Base-by-base conservation (phyloP, 768 basidiomycete species). In the Lanmaoa pseudosensibilis region DNA sequence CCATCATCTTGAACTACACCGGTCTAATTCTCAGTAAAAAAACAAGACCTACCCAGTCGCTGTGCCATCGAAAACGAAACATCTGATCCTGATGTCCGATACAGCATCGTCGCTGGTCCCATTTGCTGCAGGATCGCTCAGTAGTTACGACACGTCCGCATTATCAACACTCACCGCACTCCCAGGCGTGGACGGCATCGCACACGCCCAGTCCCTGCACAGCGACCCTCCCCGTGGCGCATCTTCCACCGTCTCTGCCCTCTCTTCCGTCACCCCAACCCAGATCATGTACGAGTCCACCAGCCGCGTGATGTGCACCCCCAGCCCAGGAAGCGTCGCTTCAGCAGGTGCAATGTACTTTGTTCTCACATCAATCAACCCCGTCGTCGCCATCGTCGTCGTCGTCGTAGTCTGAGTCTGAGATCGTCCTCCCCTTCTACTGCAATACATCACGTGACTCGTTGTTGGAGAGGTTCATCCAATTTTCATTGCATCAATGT, bases 231-330 rank as follows among this genome's bases (percentile, higher is more conserved):
- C 73, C 40, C 72, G 68, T 0, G 80, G 73, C n/a, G 83, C 83
- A 52, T 75, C 76, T 50, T 74, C 73, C 36, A 77, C 78, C 56
- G 77, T 75, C 50, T 78, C 80, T 27, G 74, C 72, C 41, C 69
- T 46, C 39, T 73, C 75, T 27, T 82, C 80, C 19, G 83, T 84
- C n/a, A 72, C 75, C 2, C 90, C 90, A 33, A 87, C 75, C 91
- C 91, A 93, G 50, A 93, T 65, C 89, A 93, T 91, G 73, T 87
- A 91, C 54, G 87, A 86, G 63, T 84, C 84, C 46, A 83, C 82
- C 52, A 93, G 71, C 57, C 74, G 74, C 44, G 85, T 91, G 57
- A 87, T 75, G 59, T 90, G 86, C 54, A 93, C 74, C 18, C 75
- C 85, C 40, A 90, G 75, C 44, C 80, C 78, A 16, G 86, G 85